A percentile compares a stretch with the other conserved stretches of the same genome.
phyloP scores from a whole-genome alignment of 768 basidiomycete genomes.

The Hericium alpestre region DNA sequence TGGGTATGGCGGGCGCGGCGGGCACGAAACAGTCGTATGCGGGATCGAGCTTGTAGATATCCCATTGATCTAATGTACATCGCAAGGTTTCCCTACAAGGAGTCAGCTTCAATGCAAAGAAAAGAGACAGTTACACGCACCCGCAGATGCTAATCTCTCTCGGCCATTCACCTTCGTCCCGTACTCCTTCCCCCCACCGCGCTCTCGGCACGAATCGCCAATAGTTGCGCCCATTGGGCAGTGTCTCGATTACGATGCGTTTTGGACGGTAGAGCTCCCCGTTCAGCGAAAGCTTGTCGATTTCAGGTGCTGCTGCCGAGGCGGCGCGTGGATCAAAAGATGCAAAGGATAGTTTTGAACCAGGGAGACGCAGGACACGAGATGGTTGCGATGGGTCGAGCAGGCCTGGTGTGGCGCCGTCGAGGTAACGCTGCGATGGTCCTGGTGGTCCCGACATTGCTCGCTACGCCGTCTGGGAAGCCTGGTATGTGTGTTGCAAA shows the following conservation, averaged over 20 bases:
- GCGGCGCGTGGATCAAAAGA: slow-evolving; percentile 61
- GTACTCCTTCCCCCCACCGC: slow-evolving; percentile 36
- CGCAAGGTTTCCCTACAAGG: slow-evolving; percentile 33
- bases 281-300: slow-evolving; percentile 32
- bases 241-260: slow-evolving; percentile 65
- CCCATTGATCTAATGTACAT: slow-evolving; percentile 73
- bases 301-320: background rate
- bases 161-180: slow-evolving; percentile 65
- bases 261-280: slow-evolving; percentile 41
- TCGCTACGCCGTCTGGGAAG: too few species aligned
- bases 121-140: slow-evolving; percentile 29
- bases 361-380: slow-evolving; percentile 50
- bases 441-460: too few species aligned
- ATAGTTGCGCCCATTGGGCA: slow-evolving; percentile 33
- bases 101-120: background rate
- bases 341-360: slow-evolving; percentile 60
- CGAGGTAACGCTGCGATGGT: too few species aligned
- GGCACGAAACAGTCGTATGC: slow-evolving; percentile 56
- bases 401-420: slow-evolving; percentile 43
- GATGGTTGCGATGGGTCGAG: slow-evolving; percentile 52
- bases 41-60: slow-evolving; percentile 74
- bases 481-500: too few species aligned
- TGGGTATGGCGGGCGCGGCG: slow-evolving; percentile 15
- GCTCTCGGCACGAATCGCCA: slow-evolving; percentile 79
- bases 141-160: slow-evolving; percentile 57